phyloP scores from a whole-genome alignment of 345 rosid genomes.

The Linum lewisii region DNA sequence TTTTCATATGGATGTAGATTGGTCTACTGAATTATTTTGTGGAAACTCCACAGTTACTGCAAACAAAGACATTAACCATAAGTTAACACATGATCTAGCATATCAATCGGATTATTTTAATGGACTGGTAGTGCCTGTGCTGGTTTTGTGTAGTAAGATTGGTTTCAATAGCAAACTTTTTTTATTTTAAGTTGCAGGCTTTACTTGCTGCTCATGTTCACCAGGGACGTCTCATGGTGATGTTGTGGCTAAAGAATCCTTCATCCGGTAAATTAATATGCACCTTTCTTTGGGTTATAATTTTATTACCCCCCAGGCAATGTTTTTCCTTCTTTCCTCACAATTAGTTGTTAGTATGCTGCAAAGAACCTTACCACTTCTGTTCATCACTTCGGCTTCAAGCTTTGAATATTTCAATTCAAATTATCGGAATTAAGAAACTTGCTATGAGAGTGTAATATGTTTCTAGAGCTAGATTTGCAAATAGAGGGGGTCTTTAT shows the following conservation, averaged over 20 bases:
- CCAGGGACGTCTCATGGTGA: slow-evolving; percentile 6
- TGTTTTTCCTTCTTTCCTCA: too few species aligned
- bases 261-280: slow-evolving; percentile 19
- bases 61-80: not conserved
- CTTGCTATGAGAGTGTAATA: not conserved
- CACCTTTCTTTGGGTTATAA: not conserved
- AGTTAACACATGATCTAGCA: not conserved
- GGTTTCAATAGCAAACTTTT: not conserved
- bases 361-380: not conserved
- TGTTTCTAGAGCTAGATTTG: not conserved
- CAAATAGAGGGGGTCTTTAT: not conserved
- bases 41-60: not conserved
- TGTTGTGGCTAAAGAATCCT: slow-evolving; percentile 15
- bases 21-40: not conserved
- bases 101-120: not conserved
- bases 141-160: not conserved
- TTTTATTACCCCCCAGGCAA: not conserved
- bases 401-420: not conserved
- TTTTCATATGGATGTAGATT: not conserved
- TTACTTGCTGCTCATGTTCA: slow-evolving; percentile 16
- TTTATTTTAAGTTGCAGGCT: slow-evolving; percentile 24
- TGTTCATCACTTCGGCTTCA: not conserved
- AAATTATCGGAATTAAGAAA: too few species aligned
- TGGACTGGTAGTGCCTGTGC: not conserved
- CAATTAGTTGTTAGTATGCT: not conserved